Evolutionary conservation across 176 grass and related monocot genomes (phyloP), one percentile per base, ranked within the genome.

Genomic region (Bromus sterilis): DNA sequence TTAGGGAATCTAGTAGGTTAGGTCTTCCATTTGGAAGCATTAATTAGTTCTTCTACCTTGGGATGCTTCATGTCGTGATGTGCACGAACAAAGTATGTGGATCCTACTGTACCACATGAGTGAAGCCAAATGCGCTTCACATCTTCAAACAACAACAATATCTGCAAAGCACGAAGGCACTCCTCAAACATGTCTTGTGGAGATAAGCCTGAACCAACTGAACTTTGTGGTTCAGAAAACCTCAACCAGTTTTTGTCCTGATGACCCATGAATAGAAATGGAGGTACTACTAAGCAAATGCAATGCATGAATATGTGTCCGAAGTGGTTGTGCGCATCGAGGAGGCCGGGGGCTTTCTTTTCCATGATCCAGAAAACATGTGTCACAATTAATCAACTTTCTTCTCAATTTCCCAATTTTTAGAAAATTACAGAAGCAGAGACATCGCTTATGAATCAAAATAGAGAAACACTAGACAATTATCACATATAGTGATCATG

Each of bases 1-100:
- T 89, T 70, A 71, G 87, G 87, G 82, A 89, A 89, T 89, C 71
- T 78, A 20, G 34, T 63, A 61, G 82, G 71, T 62, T 24, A 76
- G 77, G 79, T 40, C 64, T 63, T 87, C 40, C 73, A 51, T 71
- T 61, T 67, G 30, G 29, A 61, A 68, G 49, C 64, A 59, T 49
- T 75, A 55, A 20, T 55, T 29, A 58, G 29, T 7, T 83, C 42
- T 18, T 33, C 15, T 42, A 49, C 26, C 48, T 72, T 35, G 37
- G 18, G 36, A 75, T 80, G 83, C 64, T 86, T 65, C 4, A 3
- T 74, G 81, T 59, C 57, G 40, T 75, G 53, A 62, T 40, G 71
- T 61, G 61, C 71, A 67, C 30, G 24, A 80, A 63, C 62, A 34
- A 30, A 73, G 33, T 42, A 80, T 21, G 9, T 15, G 56, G 56